Conservation (phyloP, 2,329 filamentous ascomycete genomes). For the Purpureocillium lavendulum region DNA sequence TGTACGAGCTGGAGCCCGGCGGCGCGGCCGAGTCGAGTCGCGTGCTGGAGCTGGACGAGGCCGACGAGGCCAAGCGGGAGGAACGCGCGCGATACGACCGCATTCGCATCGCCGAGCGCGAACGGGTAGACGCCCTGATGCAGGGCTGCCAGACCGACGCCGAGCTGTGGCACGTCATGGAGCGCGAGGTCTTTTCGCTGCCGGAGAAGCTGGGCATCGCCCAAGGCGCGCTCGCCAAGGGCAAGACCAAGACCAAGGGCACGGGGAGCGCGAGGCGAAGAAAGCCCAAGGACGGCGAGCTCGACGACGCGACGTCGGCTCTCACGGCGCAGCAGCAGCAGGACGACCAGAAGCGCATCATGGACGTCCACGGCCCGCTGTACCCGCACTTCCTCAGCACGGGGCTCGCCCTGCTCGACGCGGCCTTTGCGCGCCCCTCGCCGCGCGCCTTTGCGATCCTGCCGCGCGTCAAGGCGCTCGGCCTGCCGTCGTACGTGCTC, state of each 20-base stretch:
- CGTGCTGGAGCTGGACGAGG: constrained; percentile 21
- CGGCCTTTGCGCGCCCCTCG: constrained; percentile 49
- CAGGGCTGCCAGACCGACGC: constrained; percentile 48
- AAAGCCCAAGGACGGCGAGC: constrained; percentile 4
- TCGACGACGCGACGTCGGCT: constrained; percentile 1
- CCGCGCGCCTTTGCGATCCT: constrained; percentile 52
- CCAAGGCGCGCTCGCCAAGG: neutral
- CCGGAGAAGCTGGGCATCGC: constrained; percentile 46
- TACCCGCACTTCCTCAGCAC: constrained; percentile 54
- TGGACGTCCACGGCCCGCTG: constrained; percentile 53
- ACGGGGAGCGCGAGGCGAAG: constrained; percentile 7
- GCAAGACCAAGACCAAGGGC: constrained; percentile 6
- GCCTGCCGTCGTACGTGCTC: constrained; percentile 62
- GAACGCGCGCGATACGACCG: constrained; percentile 26
- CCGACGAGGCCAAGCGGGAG: constrained; percentile 21
- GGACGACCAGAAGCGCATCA: constrained; percentile 25
- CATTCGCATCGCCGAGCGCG: constrained; percentile 35
- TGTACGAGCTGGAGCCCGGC: constrained; percentile 25
- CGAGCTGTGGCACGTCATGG: constrained; percentile 59
- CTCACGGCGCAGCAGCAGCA: neutral
- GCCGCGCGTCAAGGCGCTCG: constrained; percentile 58
- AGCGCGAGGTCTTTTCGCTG: constrained; percentile 57
- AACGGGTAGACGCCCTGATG: constrained; percentile 47
- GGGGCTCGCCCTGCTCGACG: constrained; percentile 48
- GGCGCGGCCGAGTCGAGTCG: constrained; percentile 13